Conservation (phyloP, 495 filamentous ascomycete genomes). For the Xanthoparmelia taractica region DNA sequence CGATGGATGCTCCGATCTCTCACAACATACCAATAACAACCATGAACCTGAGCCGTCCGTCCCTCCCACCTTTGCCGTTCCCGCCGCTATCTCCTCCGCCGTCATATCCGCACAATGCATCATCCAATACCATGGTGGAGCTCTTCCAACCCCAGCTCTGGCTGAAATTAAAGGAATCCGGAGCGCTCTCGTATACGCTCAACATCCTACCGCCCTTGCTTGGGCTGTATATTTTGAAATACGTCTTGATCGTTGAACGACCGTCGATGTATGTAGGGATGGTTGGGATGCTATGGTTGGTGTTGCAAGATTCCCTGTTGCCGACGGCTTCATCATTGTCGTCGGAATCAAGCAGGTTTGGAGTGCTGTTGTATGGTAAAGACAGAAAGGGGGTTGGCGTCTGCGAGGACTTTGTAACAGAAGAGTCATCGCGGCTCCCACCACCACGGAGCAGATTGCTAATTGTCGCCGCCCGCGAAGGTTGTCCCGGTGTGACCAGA, state of each 20-base stretch:
- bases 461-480: constrained; percentile 23
- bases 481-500: constrained; percentile 20
- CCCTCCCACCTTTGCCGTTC: constrained; percentile 29
- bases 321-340: constrained; percentile 22
- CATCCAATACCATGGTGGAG: constrained; percentile 49
- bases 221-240: constrained; percentile 57
- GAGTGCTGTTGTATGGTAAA: constrained; percentile 17
- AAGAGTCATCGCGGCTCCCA: constrained; percentile 18
- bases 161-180: constrained; percentile 55
- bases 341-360: constrained; percentile 21
- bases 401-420: constrained; percentile 25
- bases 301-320: constrained; percentile 20
- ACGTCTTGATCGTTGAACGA: constrained; percentile 51
- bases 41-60: constrained; percentile 49
- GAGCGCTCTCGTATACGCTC: constrained; percentile 50
- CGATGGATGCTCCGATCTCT: neutral
- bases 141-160: constrained; percentile 61
- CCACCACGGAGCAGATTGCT: constrained; percentile 27
- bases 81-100: constrained; percentile 21
- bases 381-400: constrained; percentile 21
- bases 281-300: constrained; percentile 31
- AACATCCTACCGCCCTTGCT: constrained; percentile 50
- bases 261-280: constrained; percentile 48
- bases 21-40: constrained; percentile 33
- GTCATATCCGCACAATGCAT: constrained; percentile 36